Evolutionary conservation across 148 eudicot species (phyloP).

Genomic region (Fagopyrum tataricum): DNA sequence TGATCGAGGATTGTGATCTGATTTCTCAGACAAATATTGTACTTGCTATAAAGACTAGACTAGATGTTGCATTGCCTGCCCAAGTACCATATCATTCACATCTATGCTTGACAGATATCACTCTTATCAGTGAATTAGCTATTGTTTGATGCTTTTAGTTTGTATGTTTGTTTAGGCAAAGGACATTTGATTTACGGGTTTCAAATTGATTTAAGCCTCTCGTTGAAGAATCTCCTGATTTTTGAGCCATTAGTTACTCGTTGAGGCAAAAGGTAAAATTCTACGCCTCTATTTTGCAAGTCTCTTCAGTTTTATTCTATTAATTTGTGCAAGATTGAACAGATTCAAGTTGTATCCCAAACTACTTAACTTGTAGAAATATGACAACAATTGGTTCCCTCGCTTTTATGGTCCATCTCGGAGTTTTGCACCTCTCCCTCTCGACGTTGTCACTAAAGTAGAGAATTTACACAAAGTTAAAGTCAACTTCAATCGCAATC

Average conservation of each 20-base stretch:
- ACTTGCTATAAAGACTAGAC: constrained; percentile 88
- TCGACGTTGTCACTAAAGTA: too few relatives aligned
- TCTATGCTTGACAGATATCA: background rate
- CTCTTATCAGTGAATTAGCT: background rate
- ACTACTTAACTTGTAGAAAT: too few relatives aligned
- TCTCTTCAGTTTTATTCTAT: background rate
- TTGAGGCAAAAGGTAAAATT: constrained; percentile 50
- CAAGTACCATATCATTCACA: constrained; percentile 39
- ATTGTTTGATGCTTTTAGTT: background rate
- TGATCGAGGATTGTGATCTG: too few relatives aligned
- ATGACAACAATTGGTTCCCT: too few relatives aligned
- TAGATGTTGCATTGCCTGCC: constrained; percentile 82
- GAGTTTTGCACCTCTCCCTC: too few relatives aligned
- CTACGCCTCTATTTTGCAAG: background rate
- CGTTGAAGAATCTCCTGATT: constrained; percentile 73
- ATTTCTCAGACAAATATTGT: too few relatives aligned
- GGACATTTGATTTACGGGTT: constrained; percentile 88
- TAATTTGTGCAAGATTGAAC: background rate
- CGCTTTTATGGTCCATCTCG: too few relatives aligned
- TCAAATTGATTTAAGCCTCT: constrained; percentile 83
- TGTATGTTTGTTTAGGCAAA: constrained; percentile 88
- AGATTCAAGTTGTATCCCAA: background rate
- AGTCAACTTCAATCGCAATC: too few relatives aligned
- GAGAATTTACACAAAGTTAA: too few relatives aligned
- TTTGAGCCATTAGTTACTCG: constrained; percentile 81